Conservation (phyloP, 1,284 basidiomycete species). For the Irpex lacteus region DNA sequence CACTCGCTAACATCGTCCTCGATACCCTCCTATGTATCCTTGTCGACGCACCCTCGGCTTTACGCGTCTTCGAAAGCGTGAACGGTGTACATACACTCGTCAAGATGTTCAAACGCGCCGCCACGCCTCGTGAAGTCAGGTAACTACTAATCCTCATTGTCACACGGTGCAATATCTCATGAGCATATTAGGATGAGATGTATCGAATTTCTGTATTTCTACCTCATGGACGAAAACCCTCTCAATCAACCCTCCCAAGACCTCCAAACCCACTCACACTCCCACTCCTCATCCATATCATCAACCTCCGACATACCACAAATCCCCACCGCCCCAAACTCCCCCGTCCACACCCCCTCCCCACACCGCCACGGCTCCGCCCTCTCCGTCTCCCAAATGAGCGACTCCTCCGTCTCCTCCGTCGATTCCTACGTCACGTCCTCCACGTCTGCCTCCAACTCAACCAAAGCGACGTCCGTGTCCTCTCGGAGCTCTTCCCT, state of each 20-base stretch:
- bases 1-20: constrained; percentile 60
- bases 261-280: constrained; percentile 1
- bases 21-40: constrained; percentile 83
- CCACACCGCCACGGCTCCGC: constrained; percentile 18
- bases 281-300: constrained; percentile 14
- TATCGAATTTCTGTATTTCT: constrained; percentile 90
- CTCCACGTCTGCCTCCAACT: constrained; percentile 24
- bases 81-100: constrained; percentile 79
- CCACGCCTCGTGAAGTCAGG: constrained; percentile 81
- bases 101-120: constrained; percentile 78
- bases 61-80: constrained; percentile 74
- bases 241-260: constrained; percentile 8
- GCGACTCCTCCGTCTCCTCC: constrained; percentile 32
- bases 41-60: constrained; percentile 72
- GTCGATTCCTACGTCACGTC: constrained; percentile 29
- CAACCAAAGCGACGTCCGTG: constrained; percentile 28
- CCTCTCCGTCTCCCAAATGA: constrained; percentile 30
- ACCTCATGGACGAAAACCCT: constrained; percentile 73
- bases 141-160: constrained; percentile 34
- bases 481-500: constrained; percentile 13
- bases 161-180: not conserved
- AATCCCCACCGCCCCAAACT: constrained; percentile 18
- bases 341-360: constrained; percentile 19
- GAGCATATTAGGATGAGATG: constrained; percentile 77
- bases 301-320: constrained; percentile 1